Evolutionary conservation across 2,329 filamentous ascomycete genomes (phyloP).

Genomic region (Colletotrichum endophyticum): DNA sequence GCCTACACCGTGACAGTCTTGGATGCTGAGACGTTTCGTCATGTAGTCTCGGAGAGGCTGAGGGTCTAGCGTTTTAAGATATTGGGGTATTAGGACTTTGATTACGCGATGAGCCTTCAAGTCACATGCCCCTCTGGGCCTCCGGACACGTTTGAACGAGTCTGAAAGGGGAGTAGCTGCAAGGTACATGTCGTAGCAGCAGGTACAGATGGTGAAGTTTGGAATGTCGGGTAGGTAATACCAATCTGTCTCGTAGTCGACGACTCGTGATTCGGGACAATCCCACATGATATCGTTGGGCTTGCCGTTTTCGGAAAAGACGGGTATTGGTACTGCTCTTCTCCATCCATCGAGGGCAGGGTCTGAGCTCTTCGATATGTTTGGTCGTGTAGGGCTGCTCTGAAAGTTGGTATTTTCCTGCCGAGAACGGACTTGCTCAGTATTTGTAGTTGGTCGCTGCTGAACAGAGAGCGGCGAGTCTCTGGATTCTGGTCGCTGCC

Average conservation of each 20-base stretch:
- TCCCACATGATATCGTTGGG: constrained; percentile 26
- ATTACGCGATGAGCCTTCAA: constrained; percentile 37
- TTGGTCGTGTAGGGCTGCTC: background rate
- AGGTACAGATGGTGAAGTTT: constrained; percentile 42
- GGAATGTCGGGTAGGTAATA: constrained; percentile 30
- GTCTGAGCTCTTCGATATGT: background rate
- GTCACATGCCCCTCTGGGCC: constrained; percentile 28
- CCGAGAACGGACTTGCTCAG: background rate
- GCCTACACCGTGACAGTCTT: constrained; percentile 30
- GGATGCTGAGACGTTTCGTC: constrained; percentile 26
- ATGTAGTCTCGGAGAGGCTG: constrained; percentile 31
- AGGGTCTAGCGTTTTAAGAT: constrained; percentile 28
- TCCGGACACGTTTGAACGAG: constrained; percentile 30
- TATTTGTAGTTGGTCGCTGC: accelerated
- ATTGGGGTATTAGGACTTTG: constrained; percentile 36
- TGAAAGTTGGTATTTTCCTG: background rate
- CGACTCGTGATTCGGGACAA: constrained; percentile 30
- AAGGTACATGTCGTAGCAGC: constrained; percentile 44
- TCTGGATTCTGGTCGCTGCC: accelerated
- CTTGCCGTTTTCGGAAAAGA: constrained; percentile 16
- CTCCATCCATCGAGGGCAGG: background rate
- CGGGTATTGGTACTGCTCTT: background rate
- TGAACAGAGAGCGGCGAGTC: background rate
- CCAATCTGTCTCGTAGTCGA: constrained; percentile 36
- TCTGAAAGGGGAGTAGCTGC: constrained; percentile 29